Percentiles rank a stretch among this genome's conserved stretches.
Conservation (phyloP, 2,329 filamentous ascomycete genomes). For the Trematosphaeria pertusa region DNA sequence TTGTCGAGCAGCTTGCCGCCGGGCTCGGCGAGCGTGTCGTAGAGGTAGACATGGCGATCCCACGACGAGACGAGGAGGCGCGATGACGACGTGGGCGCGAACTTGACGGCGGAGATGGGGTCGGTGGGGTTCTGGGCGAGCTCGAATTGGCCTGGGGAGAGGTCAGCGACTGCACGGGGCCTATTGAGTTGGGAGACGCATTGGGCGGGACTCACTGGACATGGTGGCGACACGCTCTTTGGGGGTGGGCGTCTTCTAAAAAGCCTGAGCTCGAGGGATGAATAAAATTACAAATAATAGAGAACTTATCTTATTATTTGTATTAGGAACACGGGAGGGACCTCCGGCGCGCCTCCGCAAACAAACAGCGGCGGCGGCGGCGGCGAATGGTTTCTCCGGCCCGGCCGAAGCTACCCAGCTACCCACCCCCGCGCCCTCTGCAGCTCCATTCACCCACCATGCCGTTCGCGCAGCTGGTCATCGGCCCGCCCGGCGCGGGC, state of each 20-base stretch:
- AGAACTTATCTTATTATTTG: no score
- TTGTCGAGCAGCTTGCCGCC: constrained; percentile 72
- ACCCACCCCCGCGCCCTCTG: constrained; percentile 1
- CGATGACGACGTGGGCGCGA: constrained; percentile 76
- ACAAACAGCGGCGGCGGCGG: constrained; percentile 21
- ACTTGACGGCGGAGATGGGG: constrained; percentile 84
- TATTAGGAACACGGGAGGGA: constrained; percentile 12
- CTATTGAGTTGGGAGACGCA: neutral
- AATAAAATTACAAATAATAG: no score
- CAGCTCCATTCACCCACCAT: constrained; percentile 39
- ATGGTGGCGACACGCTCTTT: no score
- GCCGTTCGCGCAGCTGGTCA: constrained; percentile 77
- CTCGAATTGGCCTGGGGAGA: constrained; percentile 72
- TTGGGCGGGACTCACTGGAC: constrained; percentile 30
- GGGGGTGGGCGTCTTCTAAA: no score
- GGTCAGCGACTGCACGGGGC: constrained; percentile 9
- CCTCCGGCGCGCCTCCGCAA: constrained; percentile 24
- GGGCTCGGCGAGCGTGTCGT: constrained; percentile 71
- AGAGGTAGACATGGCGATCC: constrained; percentile 91
- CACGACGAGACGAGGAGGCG: constrained; percentile 91
- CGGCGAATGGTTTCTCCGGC: constrained; percentile 13
- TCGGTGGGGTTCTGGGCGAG: constrained; percentile 83
- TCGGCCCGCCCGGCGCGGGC: constrained; percentile 92
- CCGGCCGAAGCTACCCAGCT: constrained; percentile 3
- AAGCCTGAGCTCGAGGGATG: no score